A percentile compares a stretch with the other conserved stretches of the same genome.
These are phyloP conservation scores for Aspergillus sp. DNA, from an alignment of 2,329 filamentous ascomycete genomes.

Conservation along the genomic window DNA sequence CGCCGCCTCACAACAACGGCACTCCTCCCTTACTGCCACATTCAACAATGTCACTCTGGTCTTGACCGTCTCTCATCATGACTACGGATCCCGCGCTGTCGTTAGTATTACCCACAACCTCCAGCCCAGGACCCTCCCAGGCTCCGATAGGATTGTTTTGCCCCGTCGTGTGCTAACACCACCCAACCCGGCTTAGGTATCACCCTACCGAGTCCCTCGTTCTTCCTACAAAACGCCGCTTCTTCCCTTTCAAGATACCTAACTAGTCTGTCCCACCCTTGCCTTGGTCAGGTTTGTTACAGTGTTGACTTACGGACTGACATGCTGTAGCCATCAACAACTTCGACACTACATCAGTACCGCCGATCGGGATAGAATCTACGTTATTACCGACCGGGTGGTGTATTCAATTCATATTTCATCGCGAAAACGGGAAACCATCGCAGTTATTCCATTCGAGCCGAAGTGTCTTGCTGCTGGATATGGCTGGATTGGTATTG, in stretches of 20 bases:
- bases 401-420: conserved; percentile 70
- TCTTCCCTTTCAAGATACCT: conserved; percentile 66
- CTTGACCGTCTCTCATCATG: conserved; percentile 36
- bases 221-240: conserved; percentile 60
- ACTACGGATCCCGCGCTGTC: conserved; percentile 42
- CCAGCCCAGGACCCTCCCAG: neutral
- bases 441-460: conserved; percentile 68
- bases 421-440: conserved; percentile 69
- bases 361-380: conserved; percentile 72
- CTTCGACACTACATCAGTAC: conserved; percentile 86
- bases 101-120: conserved; percentile 26
- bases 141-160: conserved; percentile 1
- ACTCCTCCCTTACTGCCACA: conserved; percentile 7
- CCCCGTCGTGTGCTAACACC: conserved; percentile 14
- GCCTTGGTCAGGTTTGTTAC: neutral
- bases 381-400: conserved; percentile 78
- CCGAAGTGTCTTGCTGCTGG: conserved; percentile 85
- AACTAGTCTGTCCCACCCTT: conserved; percentile 56
- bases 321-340: conserved; percentile 41
- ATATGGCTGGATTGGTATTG: conserved; percentile 85
- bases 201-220: conserved; percentile 67
- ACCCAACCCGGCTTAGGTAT: conserved; percentile 47
- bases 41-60: conserved; percentile 35
- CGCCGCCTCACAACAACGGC: conserved; percentile 14
- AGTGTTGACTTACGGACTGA: conserved; percentile 14